These are phyloP conservation scores for Cladosporium sp. DNA, from an alignment of 2,329 filamentous ascomycete species.

Conservation along the genomic window DNA sequence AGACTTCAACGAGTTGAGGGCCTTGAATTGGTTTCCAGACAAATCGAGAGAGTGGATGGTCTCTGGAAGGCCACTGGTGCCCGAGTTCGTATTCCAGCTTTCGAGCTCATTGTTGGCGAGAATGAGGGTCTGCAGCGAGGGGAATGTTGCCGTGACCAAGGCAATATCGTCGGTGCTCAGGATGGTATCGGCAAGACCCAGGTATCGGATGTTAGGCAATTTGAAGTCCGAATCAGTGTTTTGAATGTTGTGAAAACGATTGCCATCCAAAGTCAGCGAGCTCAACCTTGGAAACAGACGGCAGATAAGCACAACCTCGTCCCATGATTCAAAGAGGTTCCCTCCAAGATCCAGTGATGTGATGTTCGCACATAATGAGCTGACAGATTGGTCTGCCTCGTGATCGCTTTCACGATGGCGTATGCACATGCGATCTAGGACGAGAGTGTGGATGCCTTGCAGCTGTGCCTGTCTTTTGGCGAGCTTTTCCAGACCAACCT, in stretches of 20 bases:
- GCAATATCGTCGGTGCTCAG: constrained; percentile 36
- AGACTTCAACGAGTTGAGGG: constrained; percentile 53
- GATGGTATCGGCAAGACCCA: constrained; percentile 49
- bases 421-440: constrained; percentile 74
- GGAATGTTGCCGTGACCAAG: constrained; percentile 48
- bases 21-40: constrained; percentile 66
- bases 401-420: constrained; percentile 19
- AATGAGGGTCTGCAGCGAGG: constrained; percentile 51
- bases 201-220: constrained; percentile 15
- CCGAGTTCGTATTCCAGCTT: constrained; percentile 26
- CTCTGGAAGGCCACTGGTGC: constrained; percentile 36
- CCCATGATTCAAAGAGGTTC: constrained; percentile 69
- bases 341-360: constrained; percentile 78
- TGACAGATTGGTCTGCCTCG: constrained; percentile 46
- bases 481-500: constrained; percentile 94
- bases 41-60: constrained; percentile 63
- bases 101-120: constrained; percentile 36
- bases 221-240: too few species aligned
- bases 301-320: constrained; percentile 67
- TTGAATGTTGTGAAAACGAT: constrained; percentile 52
- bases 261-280: constrained; percentile 48
- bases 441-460: constrained; percentile 71
- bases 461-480: constrained; percentile 72
- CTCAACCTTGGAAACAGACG: constrained; percentile 62
- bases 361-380: constrained; percentile 52